Evolutionary conservation across 768 basidiomycete genomes (phyloP).

Genomic region (Gymnopilus junonius): DNA sequence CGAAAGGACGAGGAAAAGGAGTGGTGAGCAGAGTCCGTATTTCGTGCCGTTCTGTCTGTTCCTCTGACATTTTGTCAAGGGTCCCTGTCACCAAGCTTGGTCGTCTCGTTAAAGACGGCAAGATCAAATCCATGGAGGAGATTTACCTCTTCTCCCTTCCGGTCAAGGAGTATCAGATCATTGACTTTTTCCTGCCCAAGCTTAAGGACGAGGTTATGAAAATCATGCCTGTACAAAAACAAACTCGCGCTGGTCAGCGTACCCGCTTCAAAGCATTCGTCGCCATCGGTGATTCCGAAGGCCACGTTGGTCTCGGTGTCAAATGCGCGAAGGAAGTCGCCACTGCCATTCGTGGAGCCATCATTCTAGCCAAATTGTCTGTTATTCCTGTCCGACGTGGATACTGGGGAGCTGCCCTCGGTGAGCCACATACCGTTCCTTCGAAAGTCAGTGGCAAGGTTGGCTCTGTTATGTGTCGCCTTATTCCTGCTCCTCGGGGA

Average conservation of each 20-base stretch:
- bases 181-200: slow-evolving; percentile 98
- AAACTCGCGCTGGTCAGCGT: slow-evolving; percentile 98
- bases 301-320: slow-evolving; percentile 98
- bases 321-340: slow-evolving; percentile 99
- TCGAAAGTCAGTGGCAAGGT: slow-evolving; percentile 99
- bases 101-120: slow-evolving; percentile 98
- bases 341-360: slow-evolving; percentile 98
- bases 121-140: slow-evolving; percentile 99
- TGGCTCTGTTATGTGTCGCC: slow-evolving; percentile 98
- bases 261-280: slow-evolving; percentile 99
- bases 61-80: slow-evolving; percentile 45
- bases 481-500: slow-evolving; percentile 97
- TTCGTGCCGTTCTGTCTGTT: neutral
- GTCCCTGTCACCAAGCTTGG: slow-evolving; percentile 99
- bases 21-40: slow-evolving; percentile 60
- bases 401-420: slow-evolving; percentile 99
- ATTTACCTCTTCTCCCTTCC: slow-evolving; percentile 99
- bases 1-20: slow-evolving; percentile 99
- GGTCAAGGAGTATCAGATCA: slow-evolving; percentile 99
- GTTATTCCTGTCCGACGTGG: slow-evolving; percentile 98
- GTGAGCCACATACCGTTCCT: slow-evolving; percentile 98
- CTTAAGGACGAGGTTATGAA: slow-evolving; percentile 99
- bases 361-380: slow-evolving; percentile 97
- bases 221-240: slow-evolving; percentile 99
- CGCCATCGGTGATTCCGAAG: slow-evolving; percentile 98